Evolutionary conservation across 2,329 filamentous ascomycete genomes (phyloP).

Genomic region (Aureobasidium sp.): DNA sequence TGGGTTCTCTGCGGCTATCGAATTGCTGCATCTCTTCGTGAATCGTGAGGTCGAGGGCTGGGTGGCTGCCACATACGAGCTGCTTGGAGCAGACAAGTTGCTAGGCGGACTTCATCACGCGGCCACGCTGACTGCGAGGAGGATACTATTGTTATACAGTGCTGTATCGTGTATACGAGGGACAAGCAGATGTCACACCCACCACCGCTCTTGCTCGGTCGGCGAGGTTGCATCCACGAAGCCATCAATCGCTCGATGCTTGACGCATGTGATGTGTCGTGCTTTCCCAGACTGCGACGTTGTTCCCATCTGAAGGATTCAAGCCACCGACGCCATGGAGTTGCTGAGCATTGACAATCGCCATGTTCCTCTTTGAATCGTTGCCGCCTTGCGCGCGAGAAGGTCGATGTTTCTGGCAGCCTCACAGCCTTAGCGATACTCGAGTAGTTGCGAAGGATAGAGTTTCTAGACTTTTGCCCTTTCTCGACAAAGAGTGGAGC

Average conservation of each 20-base stretch:
- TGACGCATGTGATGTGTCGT: conserved; percentile 6
- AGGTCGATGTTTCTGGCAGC: neutral
- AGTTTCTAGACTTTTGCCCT: neutral
- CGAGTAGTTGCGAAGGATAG: neutral
- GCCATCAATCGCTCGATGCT: neutral
- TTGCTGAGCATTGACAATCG: neutral
- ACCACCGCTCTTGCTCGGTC: neutral
- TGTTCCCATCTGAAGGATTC: neutral
- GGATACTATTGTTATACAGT: conserved; percentile 5
- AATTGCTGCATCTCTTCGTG: neutral
- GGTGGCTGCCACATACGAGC: neutral
- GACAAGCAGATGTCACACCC: neutral
- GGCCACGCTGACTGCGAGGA: neutral
- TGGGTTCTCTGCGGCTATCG: neutral
- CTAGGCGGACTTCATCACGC: neutral
- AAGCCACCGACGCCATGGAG: conserved; percentile 11
- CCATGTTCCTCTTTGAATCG: conserved; percentile 4
- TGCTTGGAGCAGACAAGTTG: neutral
- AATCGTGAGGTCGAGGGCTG: neutral
- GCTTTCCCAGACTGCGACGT: neutral
- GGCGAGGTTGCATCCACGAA: conserved; percentile 1
- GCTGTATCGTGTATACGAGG: neutral
- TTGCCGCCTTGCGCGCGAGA: neutral
- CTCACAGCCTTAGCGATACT: neutral
- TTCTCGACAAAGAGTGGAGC: neutral